Base-by-base conservation (phyloP, 495 filamentous ascomycete species). In the Tuber indicum region DNA sequence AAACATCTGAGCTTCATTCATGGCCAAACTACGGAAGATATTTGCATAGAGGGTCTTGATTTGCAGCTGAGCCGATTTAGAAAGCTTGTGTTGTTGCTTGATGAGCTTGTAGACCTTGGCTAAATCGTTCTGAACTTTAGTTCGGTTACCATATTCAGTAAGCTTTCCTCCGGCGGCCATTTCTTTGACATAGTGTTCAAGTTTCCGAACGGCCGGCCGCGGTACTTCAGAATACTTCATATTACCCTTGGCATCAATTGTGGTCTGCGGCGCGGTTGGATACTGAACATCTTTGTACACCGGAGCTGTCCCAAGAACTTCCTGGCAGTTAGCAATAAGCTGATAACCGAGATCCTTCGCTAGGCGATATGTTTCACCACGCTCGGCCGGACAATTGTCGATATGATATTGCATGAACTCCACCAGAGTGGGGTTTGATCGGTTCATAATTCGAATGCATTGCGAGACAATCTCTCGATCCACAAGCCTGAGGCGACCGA, bases 361-460 rank as follows among this genome's bases (percentile, higher is more conserved):
- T 26, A 99, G 90, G 85, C 95, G 87, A 86, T 99, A 99, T 21
- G 96, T 99, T 85, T 99, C 96, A 72, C 96, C 96, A 23, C 94
- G 91, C 79, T 98, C 94, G 1, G 96, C 94, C 9, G 96, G 96
- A 86, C 96, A 98, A 86, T 98, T 94, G 83, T 99, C 96, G 84
- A 99, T 98, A 87, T 99, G 96, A 80, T 99, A 98, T 81, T 98
- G 96, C 96, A 99, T 99, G 86, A 98, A 98, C 79, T 99, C 95
- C 70, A 99, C 88, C 16, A 99, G 90, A 32, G 91, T 89, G 3
- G 96, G 96, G 82, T 97, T 99, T 41, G 96, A 97, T 43, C 95
- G 92, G 87, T 98, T 99, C 96, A 99, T 99, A 86, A 99, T 94
- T 75, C 92, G 92, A 83, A 99, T 99, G 85, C 96, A 98, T 82